Evolutionary conservation across 139 green algal species (phyloP).

Genomic region (Yamagishiella unicocca): DNA sequence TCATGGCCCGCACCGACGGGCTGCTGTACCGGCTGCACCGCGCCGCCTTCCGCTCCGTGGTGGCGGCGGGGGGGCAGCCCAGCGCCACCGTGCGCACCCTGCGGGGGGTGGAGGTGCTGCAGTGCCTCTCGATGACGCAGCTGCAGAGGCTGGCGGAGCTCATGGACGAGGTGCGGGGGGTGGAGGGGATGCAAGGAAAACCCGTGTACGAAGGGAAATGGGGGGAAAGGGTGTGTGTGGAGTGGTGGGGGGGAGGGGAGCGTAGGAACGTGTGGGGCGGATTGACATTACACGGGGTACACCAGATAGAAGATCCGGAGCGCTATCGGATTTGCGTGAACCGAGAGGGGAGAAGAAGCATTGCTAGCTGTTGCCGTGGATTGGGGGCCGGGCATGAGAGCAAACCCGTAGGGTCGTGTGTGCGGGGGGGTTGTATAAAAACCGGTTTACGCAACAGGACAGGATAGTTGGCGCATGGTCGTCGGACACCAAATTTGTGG

Average conservation of each 20-base stretch:
- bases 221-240: background rate
- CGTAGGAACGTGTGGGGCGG: no score
- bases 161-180: constrained; percentile 49
- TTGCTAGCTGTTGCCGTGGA: no score
- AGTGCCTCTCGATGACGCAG: constrained; percentile 60
- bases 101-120: constrained; percentile 72
- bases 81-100: constrained; percentile 55
- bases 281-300: no score
- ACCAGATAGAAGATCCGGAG: no score
- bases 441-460: no score
- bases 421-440: no score
- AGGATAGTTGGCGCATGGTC: no score
- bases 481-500: no score
- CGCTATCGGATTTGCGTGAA: no score
- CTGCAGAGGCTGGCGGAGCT: constrained; percentile 51
- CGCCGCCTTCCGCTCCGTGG: constrained; percentile 51
- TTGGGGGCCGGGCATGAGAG: no score
- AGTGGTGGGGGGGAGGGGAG: background rate
- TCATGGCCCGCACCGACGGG: constrained; percentile 74
- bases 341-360: no score
- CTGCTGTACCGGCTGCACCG: constrained; percentile 78
- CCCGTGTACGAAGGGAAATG: background rate
- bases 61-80: constrained; percentile 42
- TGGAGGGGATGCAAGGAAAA: background rate
- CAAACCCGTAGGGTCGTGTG: no score